These are phyloP conservation scores for Phlyctochytrium arcticum DNA, from an alignment of 192 early-diverging fungal species.

Conservation along the genomic window DNA sequence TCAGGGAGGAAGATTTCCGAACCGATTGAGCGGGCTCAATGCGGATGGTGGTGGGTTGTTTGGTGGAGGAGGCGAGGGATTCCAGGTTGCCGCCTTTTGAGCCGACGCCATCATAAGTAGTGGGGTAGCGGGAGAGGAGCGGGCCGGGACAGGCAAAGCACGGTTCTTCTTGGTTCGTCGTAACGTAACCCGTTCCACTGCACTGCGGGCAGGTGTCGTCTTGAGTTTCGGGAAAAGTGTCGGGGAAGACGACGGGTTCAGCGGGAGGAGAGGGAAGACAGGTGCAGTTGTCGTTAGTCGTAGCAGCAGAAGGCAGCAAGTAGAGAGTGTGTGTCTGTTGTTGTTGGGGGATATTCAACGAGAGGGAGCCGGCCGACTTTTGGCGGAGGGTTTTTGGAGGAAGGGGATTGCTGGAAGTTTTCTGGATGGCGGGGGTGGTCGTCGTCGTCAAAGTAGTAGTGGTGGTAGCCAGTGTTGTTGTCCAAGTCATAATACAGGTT, in stretches of 20 bases:
- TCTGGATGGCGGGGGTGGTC: no score
- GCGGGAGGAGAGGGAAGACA: no score
- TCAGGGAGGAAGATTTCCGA: neutral
- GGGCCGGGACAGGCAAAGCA: conserved; percentile 17
- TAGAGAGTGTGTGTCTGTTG: no score
- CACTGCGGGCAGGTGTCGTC: conserved; percentile 14
- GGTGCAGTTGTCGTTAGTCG: neutral
- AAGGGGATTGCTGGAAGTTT: no score
- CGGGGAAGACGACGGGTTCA: no score
- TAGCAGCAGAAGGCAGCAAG: neutral
- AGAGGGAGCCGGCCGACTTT: no score
- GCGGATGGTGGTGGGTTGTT: neutral
- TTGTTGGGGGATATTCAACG: no score
- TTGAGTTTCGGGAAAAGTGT: no score
- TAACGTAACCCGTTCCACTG: conserved; percentile 8
- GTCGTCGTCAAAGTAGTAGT: no score
- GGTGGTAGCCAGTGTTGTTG: no score
- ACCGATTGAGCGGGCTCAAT: neutral
- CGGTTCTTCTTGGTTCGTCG: neutral
- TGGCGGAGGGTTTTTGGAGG: no score
- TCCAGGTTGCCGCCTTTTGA: conserved; percentile 9
- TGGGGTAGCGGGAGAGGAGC: conserved; percentile 13
- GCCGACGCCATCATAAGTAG: conserved; percentile 17
- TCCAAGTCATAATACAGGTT: no score
- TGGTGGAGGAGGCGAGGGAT: neutral